Evolutionary conservation across 208 protist species (phyloP).

Genomic region (Naegleria fowleri): DNA sequence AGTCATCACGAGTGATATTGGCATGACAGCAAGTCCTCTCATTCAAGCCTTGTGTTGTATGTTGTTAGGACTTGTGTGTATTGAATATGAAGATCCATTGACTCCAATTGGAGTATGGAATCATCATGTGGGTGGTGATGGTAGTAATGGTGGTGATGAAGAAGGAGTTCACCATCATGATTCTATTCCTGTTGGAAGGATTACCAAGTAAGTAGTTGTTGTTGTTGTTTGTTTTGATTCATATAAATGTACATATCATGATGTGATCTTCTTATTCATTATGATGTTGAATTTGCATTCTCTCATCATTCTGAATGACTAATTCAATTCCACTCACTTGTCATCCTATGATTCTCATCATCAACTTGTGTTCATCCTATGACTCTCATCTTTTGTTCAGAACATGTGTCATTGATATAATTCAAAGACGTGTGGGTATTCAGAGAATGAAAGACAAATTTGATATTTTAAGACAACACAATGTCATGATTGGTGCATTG

Average conservation of each 20-base stretch:
- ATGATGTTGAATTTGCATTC: too few species aligned
- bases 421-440: not conserved
- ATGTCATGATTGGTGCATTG: not conserved
- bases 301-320: too few species aligned
- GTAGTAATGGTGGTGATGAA: not conserved
- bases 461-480: not conserved
- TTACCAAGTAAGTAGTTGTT: not conserved
- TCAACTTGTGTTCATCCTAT: too few species aligned
- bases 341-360: too few species aligned
- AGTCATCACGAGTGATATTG: not conserved
- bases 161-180: not conserved
- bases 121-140: too few species aligned
- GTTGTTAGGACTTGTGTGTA: not conserved
- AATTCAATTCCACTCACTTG: too few species aligned
- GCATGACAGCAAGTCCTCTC: not conserved
- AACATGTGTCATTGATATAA: not conserved
- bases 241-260: too few species aligned
- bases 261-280: too few species aligned
- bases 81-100: not conserved
- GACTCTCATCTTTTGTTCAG: too few species aligned
- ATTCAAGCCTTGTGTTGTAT: not conserved
- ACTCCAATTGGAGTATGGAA: too few species aligned
- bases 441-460: not conserved
- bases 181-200: not conserved
- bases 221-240: too few species aligned